Evolutionary conservation across 2,329 filamentous ascomycete genomes (phyloP).

Genomic region (Aspergillus flavus): DNA sequence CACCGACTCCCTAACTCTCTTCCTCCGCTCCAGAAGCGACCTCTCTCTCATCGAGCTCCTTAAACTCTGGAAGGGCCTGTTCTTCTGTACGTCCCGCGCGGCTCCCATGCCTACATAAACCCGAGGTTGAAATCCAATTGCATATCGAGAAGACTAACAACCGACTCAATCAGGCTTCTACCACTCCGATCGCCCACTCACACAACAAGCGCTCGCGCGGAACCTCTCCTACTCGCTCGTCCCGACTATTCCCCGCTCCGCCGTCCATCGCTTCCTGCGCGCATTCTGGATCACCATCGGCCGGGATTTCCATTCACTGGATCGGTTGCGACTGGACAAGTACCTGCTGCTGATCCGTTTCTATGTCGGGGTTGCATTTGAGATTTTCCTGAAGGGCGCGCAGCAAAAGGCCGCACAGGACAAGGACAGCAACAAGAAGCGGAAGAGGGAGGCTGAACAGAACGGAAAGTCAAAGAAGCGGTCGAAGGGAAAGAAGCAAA

Average conservation of each 20-base stretch:
- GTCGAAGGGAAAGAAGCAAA: slow-evolving; percentile 17
- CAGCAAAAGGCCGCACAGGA: slow-evolving; percentile 9
- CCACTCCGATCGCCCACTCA: slow-evolving; percentile 88
- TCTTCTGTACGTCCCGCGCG: slow-evolving; percentile 64
- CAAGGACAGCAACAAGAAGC: slow-evolving; percentile 29
- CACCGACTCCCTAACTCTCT: slow-evolving; percentile 74
- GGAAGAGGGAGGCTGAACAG: slow-evolving; percentile 31
- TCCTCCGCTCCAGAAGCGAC: slow-evolving; percentile 66
- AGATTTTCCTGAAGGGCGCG: slow-evolving; percentile 38
- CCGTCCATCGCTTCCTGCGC: slow-evolving; percentile 53
- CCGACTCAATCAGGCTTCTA: slow-evolving; percentile 64
- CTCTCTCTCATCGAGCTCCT: slow-evolving; percentile 72
- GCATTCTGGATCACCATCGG: slow-evolving; percentile 74
- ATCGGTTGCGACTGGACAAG: slow-evolving; percentile 84
- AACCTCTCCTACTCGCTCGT: slow-evolving; percentile 72
- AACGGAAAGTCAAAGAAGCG: slow-evolving; percentile 32
- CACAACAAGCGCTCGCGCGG: slow-evolving; percentile 79
- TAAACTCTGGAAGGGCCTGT: slow-evolving; percentile 94
- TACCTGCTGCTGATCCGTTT: slow-evolving; percentile 82
- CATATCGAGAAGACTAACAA: background rate
- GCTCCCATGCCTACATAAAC: background rate
- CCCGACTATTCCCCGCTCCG: slow-evolving; percentile 57
- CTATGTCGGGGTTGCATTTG: slow-evolving; percentile 72
- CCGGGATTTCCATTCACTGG: slow-evolving; percentile 70
- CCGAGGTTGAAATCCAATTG: background rate